These are phyloP conservation scores for Exserohilum rostratum DNA, from an alignment of 2,329 filamentous ascomycete species.

Conservation along the genomic window DNA sequence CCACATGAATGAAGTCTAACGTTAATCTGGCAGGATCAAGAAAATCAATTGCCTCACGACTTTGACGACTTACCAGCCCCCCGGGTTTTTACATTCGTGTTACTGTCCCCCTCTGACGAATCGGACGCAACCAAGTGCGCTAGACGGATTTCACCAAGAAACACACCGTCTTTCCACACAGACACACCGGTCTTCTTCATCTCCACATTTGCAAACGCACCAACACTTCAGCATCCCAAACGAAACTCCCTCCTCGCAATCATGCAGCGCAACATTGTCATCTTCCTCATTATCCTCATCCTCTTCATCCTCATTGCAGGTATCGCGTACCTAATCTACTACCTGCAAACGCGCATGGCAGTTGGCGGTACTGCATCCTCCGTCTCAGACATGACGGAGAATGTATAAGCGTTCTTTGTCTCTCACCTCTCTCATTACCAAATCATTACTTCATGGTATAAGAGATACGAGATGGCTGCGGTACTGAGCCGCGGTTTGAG, in stretches of 20 bases:
- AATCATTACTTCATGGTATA: background rate
- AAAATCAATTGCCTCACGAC: background rate
- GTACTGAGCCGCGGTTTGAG: too few species aligned
- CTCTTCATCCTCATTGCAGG: constrained; percentile 58
- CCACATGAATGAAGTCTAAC: background rate
- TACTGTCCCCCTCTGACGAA: too few species aligned
- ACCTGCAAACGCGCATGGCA: constrained; percentile 53
- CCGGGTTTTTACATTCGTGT: too few species aligned
- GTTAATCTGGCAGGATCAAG: background rate
- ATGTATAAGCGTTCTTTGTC: background rate
- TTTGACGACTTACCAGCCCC: background rate
- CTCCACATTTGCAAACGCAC: too few species aligned
- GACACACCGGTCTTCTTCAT: background rate
- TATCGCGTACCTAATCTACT: constrained; percentile 58
- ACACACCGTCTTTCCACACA: background rate
- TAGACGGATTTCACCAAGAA: background rate
- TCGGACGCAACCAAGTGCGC: too few species aligned
- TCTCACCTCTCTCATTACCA: background rate
- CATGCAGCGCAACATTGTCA: constrained; percentile 60
- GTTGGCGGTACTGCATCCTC: constrained; percentile 42
- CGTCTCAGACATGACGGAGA: constrained; percentile 41
- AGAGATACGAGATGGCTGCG: background rate
- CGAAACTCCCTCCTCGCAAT: constrained; percentile 20
- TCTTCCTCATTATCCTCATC: constrained; percentile 60
- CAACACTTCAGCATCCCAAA: background rate